These are phyloP conservation scores for Delonix regia DNA, from an alignment of 306 rosid genomes.

Conservation along the genomic window DNA sequence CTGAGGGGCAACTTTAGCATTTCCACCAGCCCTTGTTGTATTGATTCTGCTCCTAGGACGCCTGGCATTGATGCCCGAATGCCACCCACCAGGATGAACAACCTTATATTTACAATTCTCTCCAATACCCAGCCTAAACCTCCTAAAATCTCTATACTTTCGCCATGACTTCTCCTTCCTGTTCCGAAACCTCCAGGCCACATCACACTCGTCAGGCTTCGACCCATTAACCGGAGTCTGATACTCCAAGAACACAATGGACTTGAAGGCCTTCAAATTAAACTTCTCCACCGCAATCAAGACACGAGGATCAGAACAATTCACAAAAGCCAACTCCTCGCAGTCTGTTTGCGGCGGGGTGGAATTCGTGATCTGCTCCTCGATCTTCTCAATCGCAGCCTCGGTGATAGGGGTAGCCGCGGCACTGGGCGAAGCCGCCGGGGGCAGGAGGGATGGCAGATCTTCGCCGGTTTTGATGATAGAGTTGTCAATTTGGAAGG, in stretches of 20 bases:
- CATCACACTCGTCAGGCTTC: conserved; percentile 78
- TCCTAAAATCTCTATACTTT: conserved; percentile 90
- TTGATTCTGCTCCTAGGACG: conserved; percentile 30
- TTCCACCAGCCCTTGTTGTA: conserved; percentile 8
- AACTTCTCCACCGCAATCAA: conserved; percentile 73
- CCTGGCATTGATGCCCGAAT: conserved; percentile 87
- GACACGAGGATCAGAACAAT: conserved; percentile 83
- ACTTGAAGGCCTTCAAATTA: conserved; percentile 70
- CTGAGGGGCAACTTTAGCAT: conserved; percentile 8
- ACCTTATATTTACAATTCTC: conserved; percentile 76
- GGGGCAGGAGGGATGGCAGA: conserved; percentile 43
- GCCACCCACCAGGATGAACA: conserved; percentile 80
- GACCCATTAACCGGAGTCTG: conserved; percentile 78
- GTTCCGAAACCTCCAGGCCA: conserved; percentile 85
- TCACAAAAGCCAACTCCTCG: conserved; percentile 32
- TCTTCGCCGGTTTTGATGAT: conserved; percentile 88
- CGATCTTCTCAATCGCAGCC: conserved; percentile 58
- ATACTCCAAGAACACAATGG: conserved; percentile 77
- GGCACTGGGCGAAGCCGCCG: conserved; percentile 34
- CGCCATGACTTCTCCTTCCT: conserved; percentile 95
- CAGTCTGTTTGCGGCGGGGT: conserved; percentile 19
- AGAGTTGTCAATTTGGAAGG: conserved; percentile 78
- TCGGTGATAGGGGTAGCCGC: conserved; percentile 53
- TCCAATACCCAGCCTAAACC: conserved; percentile 57
- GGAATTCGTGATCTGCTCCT: conserved; percentile 46